Evolutionary conservation across 805 yeast genomes (phyloP), one percentile per base, ranked within the genome.

Genomic region (Cyberlindnera veronae): DNA sequence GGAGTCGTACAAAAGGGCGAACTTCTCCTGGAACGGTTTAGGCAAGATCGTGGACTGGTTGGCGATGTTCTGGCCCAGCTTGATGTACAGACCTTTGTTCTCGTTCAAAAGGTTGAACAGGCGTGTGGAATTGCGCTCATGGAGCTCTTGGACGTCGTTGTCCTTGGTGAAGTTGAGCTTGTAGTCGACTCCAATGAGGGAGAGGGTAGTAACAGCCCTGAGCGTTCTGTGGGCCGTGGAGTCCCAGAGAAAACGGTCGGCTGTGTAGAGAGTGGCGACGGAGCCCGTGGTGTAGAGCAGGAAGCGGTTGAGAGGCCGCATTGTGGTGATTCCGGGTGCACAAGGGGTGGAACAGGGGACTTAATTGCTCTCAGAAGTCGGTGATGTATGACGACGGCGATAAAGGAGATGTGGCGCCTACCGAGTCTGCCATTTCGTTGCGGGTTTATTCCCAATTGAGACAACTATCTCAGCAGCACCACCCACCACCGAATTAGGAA

Each of bases 1-100:
- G 35, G 70, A 67, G 55, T 84, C 93, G 51, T 81, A 84, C 35
- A 84, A 61, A 42, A 64, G 60, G 12, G 69, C 64, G 54, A 84
- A 79, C 51, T 74, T 71, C 29, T 66, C 70, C 48, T 79, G 86
- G 60, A 67, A 83, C 16, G 77, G 81, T 26, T 66, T 59, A 3
- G 95, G 95, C 48, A 84, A 75, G 52, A 81, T 67, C 20, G 72
- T 62, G 1, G 87, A 79, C 57, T 85, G 93, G 53, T 84, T 77
- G 3, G 93, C 91, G 33, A 84, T 71, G 37, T 85, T 81, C 67
- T 84, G 93, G 18, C 93, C 95, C 50, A 82, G 60, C 57, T 84
- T 84, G 57, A 85, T 79, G 55, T 82, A 85, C 15, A 85, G 66
- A 2, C 84, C 84, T 47, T 71, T 74, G 53, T 78, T 78, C 11